Conservation (phyloP, 352 stramenopile genomes). For the Nothophytophthora sp. region DNA sequence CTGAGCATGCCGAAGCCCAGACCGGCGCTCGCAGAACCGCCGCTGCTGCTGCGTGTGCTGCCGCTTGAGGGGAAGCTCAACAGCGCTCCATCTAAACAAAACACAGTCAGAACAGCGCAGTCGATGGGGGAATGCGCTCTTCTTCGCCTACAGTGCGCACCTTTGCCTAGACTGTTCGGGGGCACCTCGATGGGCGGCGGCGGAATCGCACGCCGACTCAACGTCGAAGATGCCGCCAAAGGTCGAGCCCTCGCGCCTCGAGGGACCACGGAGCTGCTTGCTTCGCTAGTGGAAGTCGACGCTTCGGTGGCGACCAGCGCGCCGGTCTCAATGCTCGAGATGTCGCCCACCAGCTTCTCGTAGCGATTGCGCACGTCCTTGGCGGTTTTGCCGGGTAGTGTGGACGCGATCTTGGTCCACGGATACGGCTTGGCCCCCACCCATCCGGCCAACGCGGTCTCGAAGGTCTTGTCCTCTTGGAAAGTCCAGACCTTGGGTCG, state of each 20-base stretch:
- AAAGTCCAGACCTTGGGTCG: constrained; percentile 69
- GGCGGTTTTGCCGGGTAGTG: constrained; percentile 66
- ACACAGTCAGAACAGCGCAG: too few species aligned
- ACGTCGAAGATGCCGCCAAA: constrained; percentile 11
- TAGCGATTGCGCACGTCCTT: constrained; percentile 76
- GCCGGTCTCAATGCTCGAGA: constrained; percentile 61
- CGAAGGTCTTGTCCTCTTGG: constrained; percentile 83
- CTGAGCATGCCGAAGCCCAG: constrained; percentile 65
- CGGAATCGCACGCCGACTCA: constrained; percentile 58
- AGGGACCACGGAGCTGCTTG: not conserved
- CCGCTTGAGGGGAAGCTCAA: constrained; percentile 17
- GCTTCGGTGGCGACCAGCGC: constrained; percentile 2
- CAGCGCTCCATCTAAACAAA: constrained; percentile 20
- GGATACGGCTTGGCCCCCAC: constrained; percentile 60
- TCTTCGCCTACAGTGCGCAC: constrained; percentile 20
- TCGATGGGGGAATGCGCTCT: too few species aligned
- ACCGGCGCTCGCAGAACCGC: constrained; percentile 16
- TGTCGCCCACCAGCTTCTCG: constrained; percentile 76
- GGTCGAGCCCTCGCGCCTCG: constrained; percentile 6
- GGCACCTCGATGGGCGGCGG: constrained; percentile 70
- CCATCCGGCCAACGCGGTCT: constrained; percentile 70
- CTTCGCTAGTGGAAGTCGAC: not conserved
- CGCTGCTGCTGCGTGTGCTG: constrained; percentile 28
- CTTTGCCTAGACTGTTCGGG: constrained; percentile 31
- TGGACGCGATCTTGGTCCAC: constrained; percentile 76